Conservation (phyloP, 306 rosid species). For the Cicer bijugum region DNA sequence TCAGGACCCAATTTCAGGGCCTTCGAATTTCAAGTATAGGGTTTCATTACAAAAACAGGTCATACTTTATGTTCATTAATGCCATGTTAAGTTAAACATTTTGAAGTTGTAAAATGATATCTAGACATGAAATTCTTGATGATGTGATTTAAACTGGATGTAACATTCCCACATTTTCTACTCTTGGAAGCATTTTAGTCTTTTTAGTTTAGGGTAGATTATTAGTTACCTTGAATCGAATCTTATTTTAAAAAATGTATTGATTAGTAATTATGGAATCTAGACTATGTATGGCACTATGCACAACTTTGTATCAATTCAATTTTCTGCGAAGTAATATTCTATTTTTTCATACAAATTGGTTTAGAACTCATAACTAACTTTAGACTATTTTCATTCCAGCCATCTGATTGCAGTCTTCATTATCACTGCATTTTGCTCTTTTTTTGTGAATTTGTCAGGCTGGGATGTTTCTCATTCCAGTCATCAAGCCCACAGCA, state of each 20-base stretch:
- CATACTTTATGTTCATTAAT: constrained; percentile 44
- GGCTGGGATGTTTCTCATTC: not conserved
- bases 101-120: constrained; percentile 17
- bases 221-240: not conserved
- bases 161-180: not conserved
- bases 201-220: not conserved
- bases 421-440: not conserved
- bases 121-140: constrained; percentile 15
- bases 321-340: not conserved
- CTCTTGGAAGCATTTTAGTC: not conserved
- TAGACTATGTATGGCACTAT: not conserved
- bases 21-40: constrained; percentile 84
- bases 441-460: not conserved
- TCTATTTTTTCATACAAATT: not conserved
- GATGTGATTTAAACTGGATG: constrained; percentile 13
- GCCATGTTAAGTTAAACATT: constrained; percentile 21
- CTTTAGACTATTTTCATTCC: not conserved
- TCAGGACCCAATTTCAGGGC: constrained; percentile 65
- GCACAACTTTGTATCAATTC: constrained; percentile 1
- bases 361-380: too few species aligned
- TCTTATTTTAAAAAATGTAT: not conserved
- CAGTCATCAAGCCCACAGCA: not conserved
- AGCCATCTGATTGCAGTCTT: not conserved
- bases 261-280: not conserved
- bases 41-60: constrained; percentile 95